A percentile compares a stretch with the other conserved stretches of the same genome.
Evolutionary conservation across 257 asterid genomes (phyloP).

Genomic region (Gentiana straminea): DNA sequence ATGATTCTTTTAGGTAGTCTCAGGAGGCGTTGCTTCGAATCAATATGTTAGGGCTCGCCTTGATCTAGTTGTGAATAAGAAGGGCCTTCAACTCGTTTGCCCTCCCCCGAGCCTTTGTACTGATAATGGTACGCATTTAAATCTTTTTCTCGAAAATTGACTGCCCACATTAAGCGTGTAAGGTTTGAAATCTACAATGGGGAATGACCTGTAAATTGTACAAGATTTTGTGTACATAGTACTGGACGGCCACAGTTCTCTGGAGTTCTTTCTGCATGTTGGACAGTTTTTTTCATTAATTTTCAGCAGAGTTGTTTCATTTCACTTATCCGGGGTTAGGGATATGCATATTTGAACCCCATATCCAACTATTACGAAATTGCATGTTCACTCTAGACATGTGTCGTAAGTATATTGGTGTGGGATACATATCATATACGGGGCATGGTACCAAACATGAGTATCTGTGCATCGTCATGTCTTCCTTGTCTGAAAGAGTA

Average conservation of each 20-base stretch:
- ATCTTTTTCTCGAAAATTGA: neutral
- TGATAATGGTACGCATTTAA: conserved; percentile 59
- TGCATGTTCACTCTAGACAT: too few species aligned
- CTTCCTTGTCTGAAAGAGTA: conserved; percentile 2
- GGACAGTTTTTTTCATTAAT: too few species aligned
- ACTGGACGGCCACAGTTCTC: neutral
- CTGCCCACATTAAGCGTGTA: neutral
- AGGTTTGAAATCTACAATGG: neutral
- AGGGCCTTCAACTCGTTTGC: conserved; percentile 69
- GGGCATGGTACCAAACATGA: too few species aligned
- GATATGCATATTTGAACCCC: too few species aligned
- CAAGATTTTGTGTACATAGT: neutral
- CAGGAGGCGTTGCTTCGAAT: conserved; percentile 98
- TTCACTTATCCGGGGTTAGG: too few species aligned
- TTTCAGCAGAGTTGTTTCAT: too few species aligned
- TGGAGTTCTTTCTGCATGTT: too few species aligned
- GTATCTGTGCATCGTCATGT: neutral
- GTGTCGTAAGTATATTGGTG: too few species aligned
- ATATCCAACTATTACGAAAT: too few species aligned
- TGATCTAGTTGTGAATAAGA: conserved; percentile 41
- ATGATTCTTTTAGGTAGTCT: conserved; percentile 57
- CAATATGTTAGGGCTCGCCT: conserved; percentile 70
- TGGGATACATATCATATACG: too few species aligned
- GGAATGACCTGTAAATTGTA: neutral
- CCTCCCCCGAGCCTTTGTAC: conserved; percentile 98